Conservation (phyloP, 331 rosid species). For the Quercus lobata region DNA sequence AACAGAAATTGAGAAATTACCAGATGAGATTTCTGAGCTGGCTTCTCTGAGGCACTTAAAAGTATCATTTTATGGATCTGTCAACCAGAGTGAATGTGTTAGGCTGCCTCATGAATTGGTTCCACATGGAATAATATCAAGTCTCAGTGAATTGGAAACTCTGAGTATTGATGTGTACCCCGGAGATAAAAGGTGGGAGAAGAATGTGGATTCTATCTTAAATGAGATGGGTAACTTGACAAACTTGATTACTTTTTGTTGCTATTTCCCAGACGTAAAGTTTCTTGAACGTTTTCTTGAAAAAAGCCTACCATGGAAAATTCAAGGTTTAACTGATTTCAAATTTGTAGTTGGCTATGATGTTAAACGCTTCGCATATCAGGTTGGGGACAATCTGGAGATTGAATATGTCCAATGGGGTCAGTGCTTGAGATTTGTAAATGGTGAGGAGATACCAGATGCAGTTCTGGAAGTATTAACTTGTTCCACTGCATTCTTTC, state of each 20-base stretch:
- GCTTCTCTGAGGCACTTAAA: too few species aligned
- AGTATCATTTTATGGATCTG: too few species aligned
- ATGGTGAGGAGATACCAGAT: neutral
- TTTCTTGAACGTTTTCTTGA: neutral
- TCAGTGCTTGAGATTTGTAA: neutral
- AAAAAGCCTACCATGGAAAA: neutral
- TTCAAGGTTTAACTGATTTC: neutral
- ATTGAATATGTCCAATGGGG: neutral
- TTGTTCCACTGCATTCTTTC: neutral
- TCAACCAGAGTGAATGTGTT: too few species aligned
- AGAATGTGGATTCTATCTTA: neutral
- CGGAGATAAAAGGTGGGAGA: conserved; percentile 16
- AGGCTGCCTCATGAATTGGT: neutral
- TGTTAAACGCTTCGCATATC: neutral
- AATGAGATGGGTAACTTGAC: neutral
- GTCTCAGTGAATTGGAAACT: neutral
- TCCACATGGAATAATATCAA: neutral
- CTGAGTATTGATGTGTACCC: conserved; percentile 13
- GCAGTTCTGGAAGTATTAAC: neutral
- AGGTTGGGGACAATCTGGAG: neutral
- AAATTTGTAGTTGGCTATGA: neutral
- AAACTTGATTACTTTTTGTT: neutral
- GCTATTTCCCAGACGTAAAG: neutral
- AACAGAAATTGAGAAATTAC: too few species aligned
- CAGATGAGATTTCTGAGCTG: too few species aligned